Base-by-base conservation (phyloP, 495 filamentous ascomycete species). In the Annulohypoxylon maeteangense region DNA sequence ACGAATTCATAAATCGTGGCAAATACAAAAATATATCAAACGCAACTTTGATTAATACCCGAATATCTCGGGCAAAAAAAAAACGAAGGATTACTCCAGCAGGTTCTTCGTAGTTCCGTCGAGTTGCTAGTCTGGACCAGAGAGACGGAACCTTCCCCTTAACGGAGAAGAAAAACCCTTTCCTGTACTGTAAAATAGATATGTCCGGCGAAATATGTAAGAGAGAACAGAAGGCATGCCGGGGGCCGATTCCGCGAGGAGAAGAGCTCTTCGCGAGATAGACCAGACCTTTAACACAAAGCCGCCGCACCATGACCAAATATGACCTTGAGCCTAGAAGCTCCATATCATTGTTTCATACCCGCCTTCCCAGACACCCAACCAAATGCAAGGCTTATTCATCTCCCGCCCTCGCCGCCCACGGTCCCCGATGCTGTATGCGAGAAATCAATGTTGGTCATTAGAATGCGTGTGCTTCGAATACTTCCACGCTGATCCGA, bases 371-470 rank as follows among this genome's bases (percentile, higher is more conserved):
- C 60, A 65, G 65, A 72, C 70, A 72, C 70, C 70, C 42, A 68
- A 65, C 64, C 70, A 50, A 71, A 72, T 72, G 70, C 70, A 72
- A 72, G 70, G 70, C 70, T 51, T n/a, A 51, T 68, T 68, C 65
- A 60, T 55, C 69, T 51, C 70, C 51, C 60, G 45, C 58, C 65
- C 59, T 62, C 60, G 53, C 70, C 59, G 36, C 38, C 38, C 62
- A 54, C 54, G 55, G 55, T 29, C 65, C 70, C 60, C 61, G 53
- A 72, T 72, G 70, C 70, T 72, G 64, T 68, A 72, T 68, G 70
- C 64, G 65, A 72, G 69, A 72, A 72, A 68, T 67, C 65, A 72
- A 72, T 62, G 54, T 64, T 68, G 65, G 65, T 72, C 64, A 64
- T 68, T 55, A 72, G 58, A 72, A 72, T 72, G 64, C 65, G 65